Base-by-base conservation (phyloP, 2,329 filamentous ascomycete species). In the Thermoascus crustaceus region DNA sequence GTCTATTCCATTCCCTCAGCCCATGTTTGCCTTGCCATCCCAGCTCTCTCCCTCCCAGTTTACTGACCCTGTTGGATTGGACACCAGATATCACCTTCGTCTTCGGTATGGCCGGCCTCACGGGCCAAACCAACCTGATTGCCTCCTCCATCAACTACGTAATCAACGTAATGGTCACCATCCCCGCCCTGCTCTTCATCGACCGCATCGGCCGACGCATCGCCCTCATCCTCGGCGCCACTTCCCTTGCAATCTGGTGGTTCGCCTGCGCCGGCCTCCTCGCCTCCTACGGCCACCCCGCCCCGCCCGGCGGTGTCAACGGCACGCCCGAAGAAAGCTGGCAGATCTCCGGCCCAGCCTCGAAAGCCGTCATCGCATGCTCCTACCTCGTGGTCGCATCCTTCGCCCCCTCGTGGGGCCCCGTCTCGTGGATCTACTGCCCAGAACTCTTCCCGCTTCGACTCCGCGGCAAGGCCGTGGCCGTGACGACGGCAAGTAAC, bases 321-420 rank as follows among this genome's bases (percentile, higher is more conserved):
- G 40, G 41, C 16, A 42, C 39, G 10, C 37, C 40, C 5, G 39
- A 29, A 2, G 37, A 40, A 14, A 42, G 39, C 6, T 44, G 46
- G 44, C 38, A 34, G 23, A 44, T 50, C 11, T 45, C 49, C 22
- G 43, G 47, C 29, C 32, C 43, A 24, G 49, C 50, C 13, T 50
- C 47, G 7, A 72, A 71, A 35, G 79, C 69, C 13, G 73, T 85
- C 33, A 78, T 82, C 18, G 75, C 76, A 3, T 79, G 72, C 58
- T 77, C 76, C 1, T 82, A 81, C 50, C 69, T 82, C 24, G 81
- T 82, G 48, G 76, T 82, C 19, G 76, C 76, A 3, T 72, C 70
- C 1, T 82, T 73, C 44, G 78, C 78, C 0, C 69, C 71, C 9
- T 74, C 72, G 2, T 77, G 73, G 73, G 69, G 67, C 3, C 70